Evolutionary conservation across 1,284 basidiomycete species (phyloP), one percentile per base, ranked within the genome.

Genomic region (Termitomyces sp.): DNA sequence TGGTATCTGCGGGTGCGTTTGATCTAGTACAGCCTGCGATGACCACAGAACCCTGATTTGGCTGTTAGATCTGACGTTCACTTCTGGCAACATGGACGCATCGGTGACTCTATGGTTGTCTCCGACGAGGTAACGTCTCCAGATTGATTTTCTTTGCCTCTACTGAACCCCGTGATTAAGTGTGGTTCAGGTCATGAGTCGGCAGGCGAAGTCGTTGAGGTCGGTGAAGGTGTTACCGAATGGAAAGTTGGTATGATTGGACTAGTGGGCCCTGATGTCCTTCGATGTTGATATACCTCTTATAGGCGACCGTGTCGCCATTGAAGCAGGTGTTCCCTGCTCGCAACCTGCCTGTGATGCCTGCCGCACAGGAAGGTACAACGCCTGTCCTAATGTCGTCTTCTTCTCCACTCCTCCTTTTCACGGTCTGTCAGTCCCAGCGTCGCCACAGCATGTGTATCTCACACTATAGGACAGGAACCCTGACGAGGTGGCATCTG

Each of bases 321-420:
- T 86, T 55, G 83, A 84, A 63, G 80, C 80, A 13, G 81, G 82
- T 26, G 75, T 86, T 3, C 83, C 83, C 17, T 86, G 83, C 62
- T 82, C 78, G 30, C 75, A 78, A 55, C 76, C 82, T 31, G 68
- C 77, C 36, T 86, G 82, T 62, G 77, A 81, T 53, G 73, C 75
- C 19, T 84, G 83, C 63, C 76, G 80, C 49, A 76, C 73, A 17
- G 83, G 83, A 26, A 71, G 75, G 54, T 84, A 84, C 65, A 85
- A 85, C 54, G 83, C 76, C 39, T 84, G 81, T 53, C 79, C 79
- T 21, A 72, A 80, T 57, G 76, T 84, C 13, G 82, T 84, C 41
- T 84, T 84, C 68, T 84, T 85, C 65, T 85, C 83, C 6, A 86
- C 82, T 1, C 82, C 82, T 21, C 82, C 82, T 12, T 83, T 75